These are phyloP conservation scores for Candida pseudocylindracea DNA, from an alignment of 1,139 yeast species.

Conservation along the genomic window DNA sequence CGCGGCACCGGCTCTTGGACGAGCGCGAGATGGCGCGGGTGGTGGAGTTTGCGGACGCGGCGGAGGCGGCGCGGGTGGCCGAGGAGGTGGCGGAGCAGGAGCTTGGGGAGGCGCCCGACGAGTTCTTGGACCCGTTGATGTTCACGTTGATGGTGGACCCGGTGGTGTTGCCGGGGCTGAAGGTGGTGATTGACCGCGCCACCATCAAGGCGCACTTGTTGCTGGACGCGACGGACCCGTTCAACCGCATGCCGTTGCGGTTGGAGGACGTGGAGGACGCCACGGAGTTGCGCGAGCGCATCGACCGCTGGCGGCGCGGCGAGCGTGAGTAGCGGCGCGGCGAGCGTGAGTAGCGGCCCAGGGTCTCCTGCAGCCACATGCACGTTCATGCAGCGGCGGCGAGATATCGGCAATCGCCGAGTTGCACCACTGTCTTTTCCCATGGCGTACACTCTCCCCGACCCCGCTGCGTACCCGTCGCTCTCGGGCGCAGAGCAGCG, in stretches of 20 bases:
- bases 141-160: conserved; percentile 91
- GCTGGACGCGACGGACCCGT: conserved; percentile 93
- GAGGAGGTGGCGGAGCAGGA: conserved; percentile 75
- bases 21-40: conserved; percentile 18
- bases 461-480: neutral
- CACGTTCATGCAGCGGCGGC: too few relatives aligned
- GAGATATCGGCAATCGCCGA: too few relatives aligned
- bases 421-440: neutral
- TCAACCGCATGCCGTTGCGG: conserved; percentile 77
- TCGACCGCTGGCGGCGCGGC: conserved; percentile 16
- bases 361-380: too few relatives aligned
- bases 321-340: neutral
- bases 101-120: conserved; percentile 90
- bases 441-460: neutral
- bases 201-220: conserved; percentile 87
- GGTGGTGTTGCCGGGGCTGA: conserved; percentile 72
- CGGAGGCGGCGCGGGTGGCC: conserved; percentile 32
- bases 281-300: conserved; percentile 37
- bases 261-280: conserved; percentile 75
- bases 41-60: conserved; percentile 32
- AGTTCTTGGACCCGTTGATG: conserved; percentile 92
- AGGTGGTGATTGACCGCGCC: conserved; percentile 64
- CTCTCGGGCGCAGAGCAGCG: conserved; percentile 3
- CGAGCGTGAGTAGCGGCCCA: too few relatives aligned
- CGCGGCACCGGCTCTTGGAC: conserved; percentile 9